Evolutionary conservation across 2,329 filamentous ascomycete genomes (phyloP).

Genomic region (Chrysosphaeria jannelii): DNA sequence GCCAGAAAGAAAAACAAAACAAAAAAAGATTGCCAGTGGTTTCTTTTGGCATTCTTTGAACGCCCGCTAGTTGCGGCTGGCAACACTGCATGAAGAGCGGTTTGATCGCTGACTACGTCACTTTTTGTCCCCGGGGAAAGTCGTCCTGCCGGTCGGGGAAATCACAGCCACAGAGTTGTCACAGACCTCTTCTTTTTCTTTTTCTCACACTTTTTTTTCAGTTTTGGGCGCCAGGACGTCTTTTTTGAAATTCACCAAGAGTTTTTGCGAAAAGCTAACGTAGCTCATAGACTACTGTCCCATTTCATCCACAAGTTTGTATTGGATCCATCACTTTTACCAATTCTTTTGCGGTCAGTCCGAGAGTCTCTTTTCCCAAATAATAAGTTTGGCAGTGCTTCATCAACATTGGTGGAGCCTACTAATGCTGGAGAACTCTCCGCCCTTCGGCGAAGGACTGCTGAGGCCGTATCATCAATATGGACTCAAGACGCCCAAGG

Average conservation of each 20-base stretch:
- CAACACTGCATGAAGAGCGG: too few relatives aligned
- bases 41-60: too few relatives aligned
- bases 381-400: constrained; percentile 31
- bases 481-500: constrained; percentile 1
- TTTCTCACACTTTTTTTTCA: background rate
- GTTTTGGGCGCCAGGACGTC: background rate
- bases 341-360: constrained; percentile 35
- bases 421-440: constrained; percentile 25
- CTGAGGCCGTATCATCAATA: constrained; percentile 3
- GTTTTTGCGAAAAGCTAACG: background rate
- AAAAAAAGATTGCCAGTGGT: too few relatives aligned
- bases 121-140: too few relatives aligned
- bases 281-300: constrained; percentile 21
- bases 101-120: too few relatives aligned
- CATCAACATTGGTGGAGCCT: constrained; percentile 27
- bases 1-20: too few relatives aligned
- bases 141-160: too few relatives aligned
- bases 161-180: too few relatives aligned
- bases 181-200: background rate
- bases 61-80: too few relatives aligned
- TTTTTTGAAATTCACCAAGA: too few relatives aligned
- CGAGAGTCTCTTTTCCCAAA: constrained; percentile 65
- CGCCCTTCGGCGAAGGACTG: constrained; percentile 18
- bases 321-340: constrained; percentile 31
- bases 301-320: constrained; percentile 23